These are phyloP conservation scores for Symbiodinium pilosum DNA, from an alignment of 73 alveolate genomes.

Conservation along the genomic window DNA sequence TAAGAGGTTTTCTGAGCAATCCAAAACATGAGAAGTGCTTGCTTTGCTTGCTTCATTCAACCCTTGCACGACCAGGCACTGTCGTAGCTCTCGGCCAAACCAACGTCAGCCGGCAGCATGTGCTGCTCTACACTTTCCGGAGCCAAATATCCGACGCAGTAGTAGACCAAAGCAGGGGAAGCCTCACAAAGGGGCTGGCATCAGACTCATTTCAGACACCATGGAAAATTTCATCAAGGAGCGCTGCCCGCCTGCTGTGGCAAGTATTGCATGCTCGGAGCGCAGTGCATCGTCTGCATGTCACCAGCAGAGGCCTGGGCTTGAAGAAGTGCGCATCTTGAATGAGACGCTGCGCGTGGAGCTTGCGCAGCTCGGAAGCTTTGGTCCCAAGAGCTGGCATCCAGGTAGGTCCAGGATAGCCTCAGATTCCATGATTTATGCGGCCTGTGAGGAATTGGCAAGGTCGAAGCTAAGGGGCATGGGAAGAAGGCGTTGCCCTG, in stretches of 20 bases:
- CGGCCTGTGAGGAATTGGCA: too few species aligned
- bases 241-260: too few species aligned
- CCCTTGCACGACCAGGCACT: background rate
- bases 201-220: background rate
- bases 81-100: background rate
- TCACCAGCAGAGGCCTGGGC: background rate
- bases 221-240: too few species aligned
- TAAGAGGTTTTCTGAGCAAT: background rate
- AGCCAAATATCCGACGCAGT: conserved; percentile 4
- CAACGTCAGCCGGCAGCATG: background rate
- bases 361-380: too few species aligned
- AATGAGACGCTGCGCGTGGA: too few species aligned
- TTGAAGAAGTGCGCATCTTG: too few species aligned
- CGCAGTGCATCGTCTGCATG: background rate
- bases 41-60: background rate
- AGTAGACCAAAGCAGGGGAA: background rate
- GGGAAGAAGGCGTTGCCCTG: background rate
- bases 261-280: background rate
- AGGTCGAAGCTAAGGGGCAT: background rate
- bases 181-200: background rate
- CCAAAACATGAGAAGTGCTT: too few species aligned
- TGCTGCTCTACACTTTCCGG: background rate
- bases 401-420: conserved; percentile 12
- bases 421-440: too few species aligned
- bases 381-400: background rate